A percentile compares a stretch with the other conserved stretches of the same genome.
These are phyloP conservation scores for Vitis rotundifolia DNA, from an alignment of 164 flowering plant species.

Conservation along the genomic window DNA sequence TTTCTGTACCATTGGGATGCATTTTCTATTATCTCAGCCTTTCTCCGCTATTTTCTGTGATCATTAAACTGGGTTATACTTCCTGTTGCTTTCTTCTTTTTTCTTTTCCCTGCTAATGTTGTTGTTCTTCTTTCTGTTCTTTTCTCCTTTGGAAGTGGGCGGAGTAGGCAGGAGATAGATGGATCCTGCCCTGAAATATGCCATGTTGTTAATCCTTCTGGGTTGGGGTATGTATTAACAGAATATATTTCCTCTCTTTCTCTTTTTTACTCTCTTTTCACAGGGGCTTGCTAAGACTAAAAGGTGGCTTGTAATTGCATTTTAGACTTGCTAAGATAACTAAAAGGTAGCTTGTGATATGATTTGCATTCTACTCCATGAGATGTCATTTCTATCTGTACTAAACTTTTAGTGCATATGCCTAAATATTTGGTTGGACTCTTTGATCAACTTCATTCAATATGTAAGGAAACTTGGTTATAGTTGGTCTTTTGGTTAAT, in stretches of 20 bases:
- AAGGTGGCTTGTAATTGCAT: no score
- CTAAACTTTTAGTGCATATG: no score
- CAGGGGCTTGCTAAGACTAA: neutral
- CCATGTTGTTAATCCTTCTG: slow-evolving; percentile 35
- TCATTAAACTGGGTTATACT: no score
- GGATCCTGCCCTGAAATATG: slow-evolving; percentile 32
- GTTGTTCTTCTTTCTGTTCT: neutral
- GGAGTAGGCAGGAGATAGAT: slow-evolving; percentile 27
- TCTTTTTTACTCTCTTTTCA: neutral
- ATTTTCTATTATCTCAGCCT: no score
- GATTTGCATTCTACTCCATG: no score
- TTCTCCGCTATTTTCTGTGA: no score
- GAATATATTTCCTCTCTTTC: neutral
- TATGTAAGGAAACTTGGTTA: neutral
- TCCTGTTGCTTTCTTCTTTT: neutral
- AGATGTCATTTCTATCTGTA: no score
- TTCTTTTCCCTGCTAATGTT: neutral
- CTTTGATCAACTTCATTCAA: neutral
- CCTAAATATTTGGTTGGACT: no score
- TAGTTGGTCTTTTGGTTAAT: neutral
- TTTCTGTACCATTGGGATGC: no score
- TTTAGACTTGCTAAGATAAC: no score
- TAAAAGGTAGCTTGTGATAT: no score
- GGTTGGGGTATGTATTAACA: slow-evolving; percentile 33
- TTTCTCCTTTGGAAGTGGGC: slow-evolving; percentile 9